Conservation (phyloP, 164 flowering plant species). For the Malania oleifera region DNA sequence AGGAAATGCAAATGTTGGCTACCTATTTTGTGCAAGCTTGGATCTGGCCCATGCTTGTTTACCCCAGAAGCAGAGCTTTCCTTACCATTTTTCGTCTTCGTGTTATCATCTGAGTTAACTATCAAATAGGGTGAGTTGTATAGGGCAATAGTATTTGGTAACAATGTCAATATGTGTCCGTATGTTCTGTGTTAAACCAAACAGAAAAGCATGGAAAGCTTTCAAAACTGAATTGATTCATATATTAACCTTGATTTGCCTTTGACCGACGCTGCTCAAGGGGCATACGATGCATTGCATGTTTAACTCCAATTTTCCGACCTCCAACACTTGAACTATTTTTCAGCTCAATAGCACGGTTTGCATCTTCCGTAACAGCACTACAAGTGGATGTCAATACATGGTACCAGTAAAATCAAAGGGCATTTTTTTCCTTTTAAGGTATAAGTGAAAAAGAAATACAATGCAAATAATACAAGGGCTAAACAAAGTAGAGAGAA, state of each 20-base stretch:
- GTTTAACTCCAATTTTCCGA: slow-evolving; percentile 71
- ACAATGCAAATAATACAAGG: too few species aligned
- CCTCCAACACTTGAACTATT: slow-evolving; percentile 70
- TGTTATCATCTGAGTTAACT: slow-evolving; percentile 23
- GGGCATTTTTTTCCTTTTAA: too few species aligned
- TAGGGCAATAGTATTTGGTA: slow-evolving; percentile 2
- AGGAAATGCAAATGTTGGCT: neutral
- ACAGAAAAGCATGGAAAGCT: neutral
- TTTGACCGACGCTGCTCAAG: slow-evolving; percentile 64
- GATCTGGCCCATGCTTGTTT: slow-evolving; percentile 20
- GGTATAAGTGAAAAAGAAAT: too few species aligned
- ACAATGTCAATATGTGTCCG: neutral
- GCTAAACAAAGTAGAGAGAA: too few species aligned
- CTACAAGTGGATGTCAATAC: slow-evolving; percentile 29
- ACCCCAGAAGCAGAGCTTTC: slow-evolving; percentile 11
- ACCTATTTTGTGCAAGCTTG: slow-evolving; percentile 37
- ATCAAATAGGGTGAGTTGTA: too few species aligned
- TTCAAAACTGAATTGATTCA: neutral
- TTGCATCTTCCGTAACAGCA: slow-evolving; percentile 76
- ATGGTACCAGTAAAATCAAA: too few species aligned
- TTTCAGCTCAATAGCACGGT: slow-evolving; percentile 71
- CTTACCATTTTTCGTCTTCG: slow-evolving; percentile 24
- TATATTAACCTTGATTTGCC: slow-evolving; percentile 45
- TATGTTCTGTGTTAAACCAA: too few species aligned
- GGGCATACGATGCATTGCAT: slow-evolving; percentile 74